These are phyloP conservation scores for Magnusiomyces paraingens DNA, from an alignment of 1,139 yeast species.

Conservation along the genomic window DNA sequence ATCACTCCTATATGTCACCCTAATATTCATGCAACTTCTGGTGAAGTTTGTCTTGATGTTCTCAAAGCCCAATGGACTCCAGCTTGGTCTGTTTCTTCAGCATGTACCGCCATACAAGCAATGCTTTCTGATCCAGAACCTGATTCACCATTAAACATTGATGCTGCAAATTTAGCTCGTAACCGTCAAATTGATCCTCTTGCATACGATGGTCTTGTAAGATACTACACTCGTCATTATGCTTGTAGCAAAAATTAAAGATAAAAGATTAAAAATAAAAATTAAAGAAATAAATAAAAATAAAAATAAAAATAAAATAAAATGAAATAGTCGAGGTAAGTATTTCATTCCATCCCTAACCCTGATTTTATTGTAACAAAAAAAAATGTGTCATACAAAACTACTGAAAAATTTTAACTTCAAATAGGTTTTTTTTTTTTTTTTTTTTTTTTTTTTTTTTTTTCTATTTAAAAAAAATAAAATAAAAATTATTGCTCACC, in stretches of 20 bases:
- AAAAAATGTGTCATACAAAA: too few relatives aligned
- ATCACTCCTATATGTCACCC: slow-evolving; percentile 61
- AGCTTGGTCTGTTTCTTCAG: slow-evolving; percentile 71
- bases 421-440: too few relatives aligned
- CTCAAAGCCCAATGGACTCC: slow-evolving; percentile 74
- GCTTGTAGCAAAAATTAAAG: slow-evolving; percentile 18
- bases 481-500: too few relatives aligned
- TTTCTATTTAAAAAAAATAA: too few relatives aligned
- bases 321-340: too few relatives aligned
- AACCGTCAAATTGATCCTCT: slow-evolving; percentile 41
- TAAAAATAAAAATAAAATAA: too few relatives aligned
- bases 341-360: too few relatives aligned
- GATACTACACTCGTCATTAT: slow-evolving; percentile 48
- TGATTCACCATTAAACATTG: slow-evolving; percentile 78
- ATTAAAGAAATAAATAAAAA: not conserved
- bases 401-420: too few relatives aligned
- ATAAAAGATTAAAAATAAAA: not conserved
- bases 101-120: slow-evolving; percentile 65
- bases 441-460: too few relatives aligned
- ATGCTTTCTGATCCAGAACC: slow-evolving; percentile 76
- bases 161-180: slow-evolving; percentile 71
- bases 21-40: slow-evolving; percentile 51
- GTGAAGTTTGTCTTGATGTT: slow-evolving; percentile 83
- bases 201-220: slow-evolving; percentile 57
- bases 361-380: too few relatives aligned